Conservation (phyloP, 306 rosid species). For the Potentilla sterilis region DNA sequence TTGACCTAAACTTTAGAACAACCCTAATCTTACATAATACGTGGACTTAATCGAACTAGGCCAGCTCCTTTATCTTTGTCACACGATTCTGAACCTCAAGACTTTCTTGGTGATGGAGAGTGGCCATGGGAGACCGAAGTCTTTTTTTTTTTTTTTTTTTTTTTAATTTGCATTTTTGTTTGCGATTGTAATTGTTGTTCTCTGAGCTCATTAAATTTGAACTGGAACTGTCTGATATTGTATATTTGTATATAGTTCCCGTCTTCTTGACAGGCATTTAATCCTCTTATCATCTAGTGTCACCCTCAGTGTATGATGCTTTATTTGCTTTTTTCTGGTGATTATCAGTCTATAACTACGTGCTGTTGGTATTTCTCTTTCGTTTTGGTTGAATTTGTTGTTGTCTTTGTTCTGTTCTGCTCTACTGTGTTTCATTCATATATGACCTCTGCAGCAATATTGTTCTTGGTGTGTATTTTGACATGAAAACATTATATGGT, state of each 20-base stretch:
- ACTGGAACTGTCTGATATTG: background rate
- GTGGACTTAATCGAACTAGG: background rate
- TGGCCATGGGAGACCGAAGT: background rate
- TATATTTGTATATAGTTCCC: background rate
- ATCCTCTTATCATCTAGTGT: background rate
- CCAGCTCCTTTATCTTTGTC: background rate
- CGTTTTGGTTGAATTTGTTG: background rate
- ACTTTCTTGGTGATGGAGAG: background rate
- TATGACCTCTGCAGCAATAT: slow-evolving; percentile 8
- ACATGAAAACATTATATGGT: slow-evolving; percentile 20
- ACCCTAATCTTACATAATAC: background rate
- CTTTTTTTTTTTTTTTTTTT: background rate
- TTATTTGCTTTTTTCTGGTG: background rate
- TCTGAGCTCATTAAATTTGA: background rate
- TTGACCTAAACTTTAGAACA: background rate
- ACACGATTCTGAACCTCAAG: background rate
- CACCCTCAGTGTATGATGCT: background rate
- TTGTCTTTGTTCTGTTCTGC: background rate
- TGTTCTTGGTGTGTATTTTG: slow-evolving; percentile 18
- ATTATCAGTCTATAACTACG: background rate
- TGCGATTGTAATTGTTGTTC: background rate
- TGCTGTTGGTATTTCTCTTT: background rate
- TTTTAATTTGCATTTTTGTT: background rate
- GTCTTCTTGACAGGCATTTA: background rate
- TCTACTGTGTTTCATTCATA: slow-evolving; percentile 1